Evolutionary conservation across 163 green algal genomes (phyloP).

Genomic region (Scenedesmus sp.): DNA sequence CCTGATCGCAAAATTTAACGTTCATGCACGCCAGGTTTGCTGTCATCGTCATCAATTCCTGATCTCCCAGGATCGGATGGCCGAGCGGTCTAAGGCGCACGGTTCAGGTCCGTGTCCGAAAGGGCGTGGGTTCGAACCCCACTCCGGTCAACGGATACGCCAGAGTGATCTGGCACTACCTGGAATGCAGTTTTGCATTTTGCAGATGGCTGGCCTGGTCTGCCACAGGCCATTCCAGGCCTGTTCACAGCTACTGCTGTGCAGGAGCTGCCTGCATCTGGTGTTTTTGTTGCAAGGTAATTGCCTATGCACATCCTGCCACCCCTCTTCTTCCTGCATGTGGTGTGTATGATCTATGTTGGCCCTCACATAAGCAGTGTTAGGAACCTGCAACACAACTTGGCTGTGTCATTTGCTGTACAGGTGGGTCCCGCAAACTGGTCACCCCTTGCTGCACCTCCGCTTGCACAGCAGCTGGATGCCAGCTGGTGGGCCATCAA

Average conservation of each 20-base stretch:
- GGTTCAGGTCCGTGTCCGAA: constrained; percentile 8
- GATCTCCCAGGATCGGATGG: constrained; percentile 9
- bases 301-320: too few species aligned
- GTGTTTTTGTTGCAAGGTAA: too few species aligned
- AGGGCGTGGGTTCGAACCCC: constrained; percentile 22
- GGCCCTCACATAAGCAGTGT: too few species aligned
- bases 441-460: constrained; percentile 48
- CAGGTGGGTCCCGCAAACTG: constrained; percentile 53
- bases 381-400: too few species aligned
- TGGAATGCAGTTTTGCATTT: neutral
- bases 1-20: neutral
- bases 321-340: too few species aligned
- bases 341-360: too few species aligned
- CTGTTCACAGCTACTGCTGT: too few species aligned
- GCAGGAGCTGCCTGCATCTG: too few species aligned
- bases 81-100: constrained; percentile 1
- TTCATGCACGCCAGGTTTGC: neutral
- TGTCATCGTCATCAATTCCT: neutral
- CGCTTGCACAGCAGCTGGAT: constrained; percentile 47
- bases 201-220: neutral
- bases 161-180: neutral
- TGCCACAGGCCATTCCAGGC: too few species aligned
- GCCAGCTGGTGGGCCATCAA: constrained; percentile 36
- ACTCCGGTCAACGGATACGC: constrained; percentile 20
- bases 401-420: neutral